phyloP scores from a whole-genome alignment of 345 rosid genomes.

The Xanthoceras sorbifolium region DNA sequence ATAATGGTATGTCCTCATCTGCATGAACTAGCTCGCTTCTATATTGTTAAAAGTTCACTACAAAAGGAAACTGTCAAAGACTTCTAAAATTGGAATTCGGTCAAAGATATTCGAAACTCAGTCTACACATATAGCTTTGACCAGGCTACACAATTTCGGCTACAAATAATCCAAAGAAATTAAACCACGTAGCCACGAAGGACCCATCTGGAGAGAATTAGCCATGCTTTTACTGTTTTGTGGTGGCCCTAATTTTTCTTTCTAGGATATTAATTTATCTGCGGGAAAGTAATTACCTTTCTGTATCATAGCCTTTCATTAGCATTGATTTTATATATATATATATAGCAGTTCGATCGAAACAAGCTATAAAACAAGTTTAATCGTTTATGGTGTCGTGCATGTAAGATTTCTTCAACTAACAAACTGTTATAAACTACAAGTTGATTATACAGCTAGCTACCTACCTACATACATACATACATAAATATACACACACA shows the following conservation, averaged over 20 bases:
- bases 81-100: not conserved
- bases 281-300: too few relatives aligned
- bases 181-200: not conserved
- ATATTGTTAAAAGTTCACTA: not conserved
- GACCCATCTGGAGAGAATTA: not conserved
- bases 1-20: not conserved
- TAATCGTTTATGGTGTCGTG: not conserved
- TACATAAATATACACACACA: too few relatives aligned
- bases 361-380: slow-evolving; percentile 11
- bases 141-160: slow-evolving; percentile 9
- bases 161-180: not conserved
- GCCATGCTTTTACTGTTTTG: not conserved
- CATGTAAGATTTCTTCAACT: not conserved
- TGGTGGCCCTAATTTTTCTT: not conserved
- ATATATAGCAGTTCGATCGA: too few relatives aligned
- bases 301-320: too few relatives aligned
- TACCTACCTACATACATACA: too few relatives aligned
- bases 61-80: not conserved
- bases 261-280: too few relatives aligned
- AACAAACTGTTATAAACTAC: not conserved
- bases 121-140: not conserved
- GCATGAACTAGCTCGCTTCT: not conserved
- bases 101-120: not conserved
- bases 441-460: too few relatives aligned
- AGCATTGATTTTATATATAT: too few relatives aligned